Evolutionary conservation across 2,329 filamentous ascomycete species (phyloP).

Genomic region (Leptosphaerulina australis): DNA sequence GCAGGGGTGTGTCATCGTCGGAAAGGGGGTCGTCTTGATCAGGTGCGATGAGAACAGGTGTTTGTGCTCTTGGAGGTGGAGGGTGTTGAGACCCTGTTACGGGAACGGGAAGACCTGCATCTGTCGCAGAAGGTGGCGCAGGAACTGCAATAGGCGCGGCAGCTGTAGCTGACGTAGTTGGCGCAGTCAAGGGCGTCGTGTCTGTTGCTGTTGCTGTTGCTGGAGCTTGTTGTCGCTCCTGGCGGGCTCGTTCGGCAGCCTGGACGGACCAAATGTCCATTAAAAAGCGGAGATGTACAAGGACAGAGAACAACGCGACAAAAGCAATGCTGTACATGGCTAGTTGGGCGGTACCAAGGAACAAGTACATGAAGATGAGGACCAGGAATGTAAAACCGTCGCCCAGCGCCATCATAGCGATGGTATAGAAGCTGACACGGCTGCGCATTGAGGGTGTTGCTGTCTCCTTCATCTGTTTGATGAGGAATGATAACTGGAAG

Average conservation of each 20-base stretch:
- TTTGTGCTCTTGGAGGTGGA: constrained; percentile 48
- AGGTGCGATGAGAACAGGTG: constrained; percentile 64
- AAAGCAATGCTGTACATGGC: constrained; percentile 63
- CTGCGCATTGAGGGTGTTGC: constrained; percentile 69
- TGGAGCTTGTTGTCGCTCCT: constrained; percentile 52
- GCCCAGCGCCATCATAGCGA: constrained; percentile 65
- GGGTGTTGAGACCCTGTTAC: constrained; percentile 53
- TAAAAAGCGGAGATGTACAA: constrained; percentile 68
- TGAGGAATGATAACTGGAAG: constrained; percentile 62
- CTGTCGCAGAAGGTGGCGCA: constrained; percentile 29
- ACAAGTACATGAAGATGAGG: constrained; percentile 58
- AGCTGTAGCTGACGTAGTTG: constrained; percentile 19
- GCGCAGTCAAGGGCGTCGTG: constrained; percentile 25
- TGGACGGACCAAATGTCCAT: constrained; percentile 72
- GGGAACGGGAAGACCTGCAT: constrained; percentile 55
- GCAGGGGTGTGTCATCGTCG: constrained; percentile 35
- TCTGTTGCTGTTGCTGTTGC: constrained; percentile 26
- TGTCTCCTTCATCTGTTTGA: constrained; percentile 68
- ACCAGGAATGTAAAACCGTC: constrained; percentile 65
- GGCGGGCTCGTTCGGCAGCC: constrained; percentile 55
- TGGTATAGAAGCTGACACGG: constrained; percentile 68
- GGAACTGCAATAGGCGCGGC: constrained; percentile 24
- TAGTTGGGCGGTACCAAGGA: constrained; percentile 61
- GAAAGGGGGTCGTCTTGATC: constrained; percentile 60
- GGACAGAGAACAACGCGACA: constrained; percentile 64